Conservation (phyloP, 2,329 filamentous ascomycete species). For the Raffaelea albimanens region DNA sequence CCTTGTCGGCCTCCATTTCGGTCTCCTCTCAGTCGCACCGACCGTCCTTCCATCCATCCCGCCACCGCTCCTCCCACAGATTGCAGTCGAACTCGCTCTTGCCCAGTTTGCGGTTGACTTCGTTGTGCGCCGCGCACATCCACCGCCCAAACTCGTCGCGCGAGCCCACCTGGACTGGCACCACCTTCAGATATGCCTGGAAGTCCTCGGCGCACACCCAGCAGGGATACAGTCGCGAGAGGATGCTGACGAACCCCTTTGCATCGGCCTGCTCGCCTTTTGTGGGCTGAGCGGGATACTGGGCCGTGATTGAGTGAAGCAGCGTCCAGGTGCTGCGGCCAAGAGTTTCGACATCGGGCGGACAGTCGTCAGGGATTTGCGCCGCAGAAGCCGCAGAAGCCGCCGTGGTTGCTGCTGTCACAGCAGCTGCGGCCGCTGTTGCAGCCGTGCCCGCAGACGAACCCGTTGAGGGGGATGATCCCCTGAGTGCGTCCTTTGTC, state of each 20-base stretch:
- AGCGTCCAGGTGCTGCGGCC: constrained; percentile 90
- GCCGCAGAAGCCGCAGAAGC: constrained; percentile 23
- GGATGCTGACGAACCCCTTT: constrained; percentile 65
- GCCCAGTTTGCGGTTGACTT: constrained; percentile 80
- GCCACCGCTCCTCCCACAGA: constrained; percentile 89
- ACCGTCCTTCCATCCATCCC: constrained; percentile 73
- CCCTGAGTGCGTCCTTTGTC: constrained; percentile 32
- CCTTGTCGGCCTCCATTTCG: no score
- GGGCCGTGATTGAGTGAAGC: constrained; percentile 81
- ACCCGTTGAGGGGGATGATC: no score
- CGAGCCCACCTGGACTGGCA: constrained; percentile 51
- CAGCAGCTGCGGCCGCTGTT: constrained; percentile 18
- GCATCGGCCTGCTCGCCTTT: constrained; percentile 65
- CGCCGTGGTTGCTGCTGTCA: constrained; percentile 18
- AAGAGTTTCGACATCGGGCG: constrained; percentile 78
- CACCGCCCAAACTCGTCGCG: constrained; percentile 67
- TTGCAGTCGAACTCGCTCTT: constrained; percentile 86
- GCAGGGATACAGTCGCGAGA: constrained; percentile 86
- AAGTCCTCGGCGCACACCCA: constrained; percentile 95
- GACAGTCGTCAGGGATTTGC: constrained; percentile 63
- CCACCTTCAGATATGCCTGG: constrained; percentile 64
- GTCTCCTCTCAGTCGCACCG: constrained; percentile 38
- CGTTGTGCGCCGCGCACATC: constrained; percentile 82
- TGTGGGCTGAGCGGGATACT: constrained; percentile 66
- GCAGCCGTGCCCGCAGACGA: constrained; percentile 17